Evolutionary conservation across 1,284 basidiomycete genomes (phyloP), one percentile per base, ranked within the genome.

Genomic region (Rhizoctonia solani): DNA sequence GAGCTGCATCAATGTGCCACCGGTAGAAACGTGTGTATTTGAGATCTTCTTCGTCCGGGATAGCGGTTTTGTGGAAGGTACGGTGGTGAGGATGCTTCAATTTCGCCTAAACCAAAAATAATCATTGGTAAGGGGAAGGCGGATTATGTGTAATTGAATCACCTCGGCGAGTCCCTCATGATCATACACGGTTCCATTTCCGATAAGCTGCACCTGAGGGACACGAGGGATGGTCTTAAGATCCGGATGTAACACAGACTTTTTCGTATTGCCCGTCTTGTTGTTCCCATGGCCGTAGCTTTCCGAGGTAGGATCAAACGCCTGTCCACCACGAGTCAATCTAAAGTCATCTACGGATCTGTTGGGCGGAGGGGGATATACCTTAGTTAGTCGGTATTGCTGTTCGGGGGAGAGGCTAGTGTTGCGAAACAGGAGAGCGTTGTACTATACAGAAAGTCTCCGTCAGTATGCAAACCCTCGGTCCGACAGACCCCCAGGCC

Each of bases 1-100:
- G 78, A 0, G 94, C 94, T 0, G 94, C 94, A 73, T 97, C 94
- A 76, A 96, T 95, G 78, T 96, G 93, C 92, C 93, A 94, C 63
- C 92, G 83, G 76, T 94, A 95, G 82, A 92, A 95, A 30, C 93
- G 85, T 11, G 93, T 95, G 47, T 81, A 77, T 61, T 83, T 82
- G 9, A 79, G 84, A 72, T 91, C 89, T 70, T 96, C 93, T 72
- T 89, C 90, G 1, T 83, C 81, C 1, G 87, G 86, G 29, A 95
- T 82, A n/a, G 79, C 79, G 34, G 88, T 88, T 79, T 92, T 92
- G 81, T 97, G 95, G 79, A 97, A 97, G 1, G 90, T 91, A 44
- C 81, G 87, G 78, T 97, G 94, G 56, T 87, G 88, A 0, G 93
- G 94, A 78, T 96, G 88, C 77, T 82, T 84, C 54, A 83, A 77